Evolutionary conservation across 805 yeast genomes (phyloP).

Genomic region (Wickerhamiella occidentalis): DNA sequence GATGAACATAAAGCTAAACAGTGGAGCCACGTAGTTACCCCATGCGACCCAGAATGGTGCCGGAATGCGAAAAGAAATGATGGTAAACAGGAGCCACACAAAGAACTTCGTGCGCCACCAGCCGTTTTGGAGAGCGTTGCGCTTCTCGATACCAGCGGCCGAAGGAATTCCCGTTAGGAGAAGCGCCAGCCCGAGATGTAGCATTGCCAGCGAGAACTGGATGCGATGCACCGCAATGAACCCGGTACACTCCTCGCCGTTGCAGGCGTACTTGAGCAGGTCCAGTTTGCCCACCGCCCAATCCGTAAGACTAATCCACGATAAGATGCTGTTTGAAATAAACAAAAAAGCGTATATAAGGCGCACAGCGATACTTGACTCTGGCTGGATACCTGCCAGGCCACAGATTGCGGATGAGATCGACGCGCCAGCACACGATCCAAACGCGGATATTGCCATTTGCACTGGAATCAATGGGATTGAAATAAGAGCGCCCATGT

Average conservation of each 20-base stretch:
- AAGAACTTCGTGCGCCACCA: constrained; percentile 73
- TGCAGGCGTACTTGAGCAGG: constrained; percentile 57
- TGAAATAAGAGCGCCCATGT: constrained; percentile 33
- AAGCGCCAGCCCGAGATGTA: constrained; percentile 61
- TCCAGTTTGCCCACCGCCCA: constrained; percentile 66
- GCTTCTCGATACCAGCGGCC: constrained; percentile 45
- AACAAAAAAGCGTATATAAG: constrained; percentile 72
- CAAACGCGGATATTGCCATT: constrained; percentile 39
- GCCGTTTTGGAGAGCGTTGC: constrained; percentile 81
- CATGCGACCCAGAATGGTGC: constrained; percentile 77
- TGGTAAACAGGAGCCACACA: constrained; percentile 44
- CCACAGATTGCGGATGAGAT: constrained; percentile 54
- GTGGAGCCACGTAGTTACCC: constrained; percentile 81
- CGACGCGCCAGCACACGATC: constrained; percentile 75
- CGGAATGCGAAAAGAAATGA: constrained; percentile 65
- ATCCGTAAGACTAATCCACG: constrained; percentile 88
- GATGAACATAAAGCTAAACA: constrained; percentile 73
- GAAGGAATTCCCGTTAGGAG: constrained; percentile 49
- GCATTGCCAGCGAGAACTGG: constrained; percentile 71
- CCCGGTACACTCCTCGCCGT: constrained; percentile 76
- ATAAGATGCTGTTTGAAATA: constrained; percentile 61
- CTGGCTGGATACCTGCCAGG: constrained; percentile 41
- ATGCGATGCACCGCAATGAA: constrained; percentile 90
- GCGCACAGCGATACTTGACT: constrained; percentile 74
- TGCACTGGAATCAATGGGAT: constrained; percentile 54